phyloP scores from a whole-genome alignment of 1,139 yeast genomes.

The Yamadazyma spencermartinsiae region DNA sequence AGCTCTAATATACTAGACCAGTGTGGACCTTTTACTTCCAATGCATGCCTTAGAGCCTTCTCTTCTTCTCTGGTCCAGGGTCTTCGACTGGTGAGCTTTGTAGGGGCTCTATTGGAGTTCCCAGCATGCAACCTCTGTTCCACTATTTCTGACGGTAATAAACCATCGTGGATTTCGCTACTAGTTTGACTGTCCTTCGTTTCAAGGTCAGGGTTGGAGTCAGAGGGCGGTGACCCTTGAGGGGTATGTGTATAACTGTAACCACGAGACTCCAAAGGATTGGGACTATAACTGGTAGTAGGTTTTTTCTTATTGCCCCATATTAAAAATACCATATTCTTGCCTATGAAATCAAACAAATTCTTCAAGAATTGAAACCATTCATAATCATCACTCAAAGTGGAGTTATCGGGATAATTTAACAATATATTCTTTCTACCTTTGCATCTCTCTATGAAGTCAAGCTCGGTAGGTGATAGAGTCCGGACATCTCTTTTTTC shows the following conservation, averaged over 20 bases:
- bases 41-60: slow-evolving; percentile 76
- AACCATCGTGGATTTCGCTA: too few species aligned
- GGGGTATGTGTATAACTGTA: slow-evolving; percentile 1
- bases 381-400: slow-evolving; percentile 38
- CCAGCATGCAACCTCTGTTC: slow-evolving; percentile 47
- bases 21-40: slow-evolving; percentile 83
- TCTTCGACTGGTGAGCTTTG: slow-evolving; percentile 43
- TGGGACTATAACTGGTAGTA: slow-evolving; percentile 8
- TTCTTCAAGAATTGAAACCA: slow-evolving; percentile 51
- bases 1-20: slow-evolving; percentile 89
- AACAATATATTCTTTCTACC: slow-evolving; percentile 64
- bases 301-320: slow-evolving; percentile 60
- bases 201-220: not conserved
- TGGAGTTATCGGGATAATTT: slow-evolving; percentile 45
- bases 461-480: slow-evolving; percentile 68
- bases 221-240: not conserved
- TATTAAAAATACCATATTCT: slow-evolving; percentile 67
- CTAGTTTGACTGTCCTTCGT: not conserved
- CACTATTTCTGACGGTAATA: slow-evolving; percentile 49
- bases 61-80: slow-evolving; percentile 93
- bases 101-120: slow-evolving; percentile 30
- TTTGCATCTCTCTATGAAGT: slow-evolving; percentile 68
- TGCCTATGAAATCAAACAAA: slow-evolving; percentile 73
- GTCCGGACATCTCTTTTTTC: slow-evolving; percentile 25
- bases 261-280: too few species aligned